phyloP scores from a whole-genome alignment of 2,329 filamentous ascomycete species.

The Coniella vitis region DNA sequence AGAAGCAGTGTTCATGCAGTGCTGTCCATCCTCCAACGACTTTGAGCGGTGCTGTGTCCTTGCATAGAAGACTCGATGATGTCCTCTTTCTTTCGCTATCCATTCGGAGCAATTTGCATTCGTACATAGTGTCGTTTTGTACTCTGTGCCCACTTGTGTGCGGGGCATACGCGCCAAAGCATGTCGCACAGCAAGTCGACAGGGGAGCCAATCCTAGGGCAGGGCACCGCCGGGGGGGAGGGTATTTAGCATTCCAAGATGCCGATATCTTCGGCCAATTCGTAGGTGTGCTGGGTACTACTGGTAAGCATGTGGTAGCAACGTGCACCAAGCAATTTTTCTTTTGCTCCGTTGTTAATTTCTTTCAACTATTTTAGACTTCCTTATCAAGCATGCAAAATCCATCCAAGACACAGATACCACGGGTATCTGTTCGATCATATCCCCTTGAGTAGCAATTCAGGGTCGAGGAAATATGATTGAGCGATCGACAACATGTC shows the following conservation, averaged over 20 bases:
- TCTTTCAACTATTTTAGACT: no score
- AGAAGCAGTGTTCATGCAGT: no score
- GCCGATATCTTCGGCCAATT: background rate
- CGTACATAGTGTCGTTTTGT: background rate
- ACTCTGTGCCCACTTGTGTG: background rate
- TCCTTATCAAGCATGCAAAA: no score
- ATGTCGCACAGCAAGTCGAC: constrained; percentile 13
- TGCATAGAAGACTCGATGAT: background rate
- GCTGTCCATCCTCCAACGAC: no score
- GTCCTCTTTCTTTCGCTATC: background rate
- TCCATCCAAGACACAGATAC: no score
- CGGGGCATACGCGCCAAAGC: constrained; percentile 10
- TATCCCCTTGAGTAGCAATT: no score
- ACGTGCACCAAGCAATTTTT: no score
- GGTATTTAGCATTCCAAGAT: background rate
- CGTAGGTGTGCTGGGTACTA: background rate
- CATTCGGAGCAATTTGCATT: no score
- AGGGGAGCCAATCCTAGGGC: constrained; percentile 1
- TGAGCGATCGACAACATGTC: constrained; percentile 9
- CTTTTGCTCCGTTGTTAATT: no score
- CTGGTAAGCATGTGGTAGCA: background rate
- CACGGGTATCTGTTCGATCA: no score
- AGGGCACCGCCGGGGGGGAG: background rate
- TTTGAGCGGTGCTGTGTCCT: background rate
- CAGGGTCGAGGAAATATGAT: background rate